phyloP scores from a whole-genome alignment of 1,284 basidiomycete genomes.

The Heterobasidion occidentale region DNA sequence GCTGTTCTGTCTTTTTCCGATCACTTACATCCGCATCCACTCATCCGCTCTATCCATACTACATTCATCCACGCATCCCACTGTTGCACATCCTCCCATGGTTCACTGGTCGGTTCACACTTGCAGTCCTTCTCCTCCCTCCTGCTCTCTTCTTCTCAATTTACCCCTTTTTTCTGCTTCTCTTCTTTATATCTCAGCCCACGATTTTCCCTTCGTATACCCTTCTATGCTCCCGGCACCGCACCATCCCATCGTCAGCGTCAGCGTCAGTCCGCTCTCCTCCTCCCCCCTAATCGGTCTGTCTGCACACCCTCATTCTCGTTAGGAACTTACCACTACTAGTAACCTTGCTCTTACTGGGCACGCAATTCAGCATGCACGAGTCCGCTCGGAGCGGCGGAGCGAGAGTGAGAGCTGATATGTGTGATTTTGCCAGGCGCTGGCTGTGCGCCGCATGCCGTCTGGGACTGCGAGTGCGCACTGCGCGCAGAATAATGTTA shows the following conservation, averaged over 20 bases:
- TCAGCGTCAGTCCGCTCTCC: background rate
- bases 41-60: background rate
- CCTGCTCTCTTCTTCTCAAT: background rate
- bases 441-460: too few species aligned
- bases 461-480: too few species aligned
- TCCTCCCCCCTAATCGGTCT: background rate
- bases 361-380: too few species aligned
- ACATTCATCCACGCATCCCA: conserved; percentile 9
- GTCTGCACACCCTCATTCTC: background rate
- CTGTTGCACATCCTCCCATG: conserved; percentile 4
- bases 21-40: background rate
- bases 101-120: background rate
- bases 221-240: background rate
- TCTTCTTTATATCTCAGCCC: background rate
- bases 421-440: too few species aligned
- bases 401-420: too few species aligned
- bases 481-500: too few species aligned
- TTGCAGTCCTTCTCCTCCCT: background rate
- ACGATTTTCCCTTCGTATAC: background rate
- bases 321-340: background rate
- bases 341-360: too few species aligned
- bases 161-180: background rate
- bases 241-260: background rate
- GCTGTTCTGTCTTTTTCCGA: background rate
- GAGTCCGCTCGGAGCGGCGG: too few species aligned